Evolutionary conservation across 2,329 filamentous ascomycete genomes (phyloP), one percentile per base, ranked within the genome.

Genomic region (Biscogniauxia marginata): DNA sequence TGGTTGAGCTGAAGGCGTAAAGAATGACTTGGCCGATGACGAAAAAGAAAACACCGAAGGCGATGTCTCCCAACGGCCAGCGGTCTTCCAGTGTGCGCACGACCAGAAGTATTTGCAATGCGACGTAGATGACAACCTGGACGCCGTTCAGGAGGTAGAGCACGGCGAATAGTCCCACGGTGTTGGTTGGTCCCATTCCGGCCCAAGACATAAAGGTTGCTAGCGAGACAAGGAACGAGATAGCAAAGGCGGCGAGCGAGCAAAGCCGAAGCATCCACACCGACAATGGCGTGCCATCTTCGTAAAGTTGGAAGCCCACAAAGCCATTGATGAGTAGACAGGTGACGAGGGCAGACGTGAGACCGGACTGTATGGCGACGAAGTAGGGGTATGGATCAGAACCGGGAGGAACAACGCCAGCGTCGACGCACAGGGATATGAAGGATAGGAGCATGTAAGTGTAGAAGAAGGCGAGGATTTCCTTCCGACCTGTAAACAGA

Each of bases 281-380:
- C 0, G 93, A 97, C 44, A 98, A 79, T 1, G 89, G 88, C 1
- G 95, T 99, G 50, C 95, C 95, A 68, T 99, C 95, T 75, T 99
- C 95, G 73, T 99, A 99, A 11, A 99, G 81, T 75, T 98, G 95
- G 75, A 99, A 99, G 30, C 95, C 95, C 53, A 99, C 93, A 70
- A 99, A 99, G 46, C 95, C 95, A 73, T 98, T 98, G 79, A 99
- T 93, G 66, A 98, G 79, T 54, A 99, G 80, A 72, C 89, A 96
- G 22, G 91, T 93, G 71, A 95, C 88, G 23, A 96, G 82, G 0
- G 95, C 91, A 34, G 91, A 96, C 20, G 87, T 80, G 52, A 99
- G 79, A 13, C 93, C 95, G 61, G 88, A 88, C 69, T 99, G 95
- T 5, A 89, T 84, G 9, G 92, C 90, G 62, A 91, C 89, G 70